These are phyloP conservation scores for Hypoxylon trugodes DNA, from an alignment of 495 filamentous ascomycete genomes.

Conservation along the genomic window DNA sequence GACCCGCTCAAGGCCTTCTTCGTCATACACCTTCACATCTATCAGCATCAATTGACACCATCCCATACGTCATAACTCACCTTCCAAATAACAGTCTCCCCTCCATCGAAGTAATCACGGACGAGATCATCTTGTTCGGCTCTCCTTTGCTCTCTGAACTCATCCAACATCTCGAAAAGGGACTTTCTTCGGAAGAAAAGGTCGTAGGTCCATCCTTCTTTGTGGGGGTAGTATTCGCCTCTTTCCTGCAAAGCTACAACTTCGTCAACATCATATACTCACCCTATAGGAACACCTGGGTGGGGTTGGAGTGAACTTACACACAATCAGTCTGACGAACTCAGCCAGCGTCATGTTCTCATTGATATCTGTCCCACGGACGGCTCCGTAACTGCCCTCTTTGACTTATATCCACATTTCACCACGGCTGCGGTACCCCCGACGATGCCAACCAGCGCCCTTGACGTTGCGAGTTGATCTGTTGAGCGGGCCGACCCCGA, in stretches of 20 bases:
- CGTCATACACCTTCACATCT: conserved; percentile 12
- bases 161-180: conserved; percentile 12
- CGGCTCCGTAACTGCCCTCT: conserved; percentile 18
- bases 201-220: conserved; percentile 19
- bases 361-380: conserved; percentile 17
- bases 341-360: conserved; percentile 22
- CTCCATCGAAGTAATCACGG: conserved; percentile 22
- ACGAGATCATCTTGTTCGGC: conserved; percentile 11
- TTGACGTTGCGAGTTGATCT: conserved; percentile 11
- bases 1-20: neutral
- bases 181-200: conserved; percentile 32
- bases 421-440: conserved; percentile 21
- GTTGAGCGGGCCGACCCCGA: conserved; percentile 11
- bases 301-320: conserved; percentile 6
- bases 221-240: neutral
- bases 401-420: conserved; percentile 31
- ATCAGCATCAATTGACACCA: neutral
- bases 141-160: conserved; percentile 21
- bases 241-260: neutral
- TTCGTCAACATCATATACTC: neutral
- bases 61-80: neutral
- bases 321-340: conserved; percentile 1
- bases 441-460: conserved; percentile 25
- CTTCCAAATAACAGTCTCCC: conserved; percentile 25
- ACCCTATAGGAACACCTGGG: neutral